Percentiles rank a stretch among this genome's conserved stretches.
phyloP scores from a whole-genome alignment of 768 basidiomycete species.

The Ephemerocybe angulata region DNA sequence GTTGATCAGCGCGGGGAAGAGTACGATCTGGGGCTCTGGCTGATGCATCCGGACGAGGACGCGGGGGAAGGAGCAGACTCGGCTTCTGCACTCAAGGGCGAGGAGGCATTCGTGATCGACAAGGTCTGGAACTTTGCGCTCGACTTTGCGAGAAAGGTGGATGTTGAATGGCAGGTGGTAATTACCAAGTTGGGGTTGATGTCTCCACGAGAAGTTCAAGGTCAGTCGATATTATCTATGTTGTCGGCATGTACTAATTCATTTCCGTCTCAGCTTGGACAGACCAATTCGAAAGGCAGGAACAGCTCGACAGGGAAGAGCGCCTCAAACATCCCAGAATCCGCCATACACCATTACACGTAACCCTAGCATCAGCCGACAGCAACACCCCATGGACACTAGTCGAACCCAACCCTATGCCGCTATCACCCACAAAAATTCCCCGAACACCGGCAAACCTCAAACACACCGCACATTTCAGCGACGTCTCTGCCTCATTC shows the following conservation, averaged over 20 bases:
- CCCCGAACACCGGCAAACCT: constrained; percentile 19
- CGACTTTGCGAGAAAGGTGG: constrained; percentile 58
- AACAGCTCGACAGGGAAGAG: constrained; percentile 22
- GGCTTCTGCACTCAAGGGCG: constrained; percentile 12
- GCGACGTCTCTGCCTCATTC: constrained; percentile 10
- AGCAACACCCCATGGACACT: constrained; percentile 59
- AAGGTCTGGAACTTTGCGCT: constrained; percentile 71
- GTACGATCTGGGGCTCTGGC: constrained; percentile 65
- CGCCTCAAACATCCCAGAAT: too few species aligned
- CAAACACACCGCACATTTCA: constrained; percentile 20
- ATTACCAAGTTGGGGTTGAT: constrained; percentile 67
- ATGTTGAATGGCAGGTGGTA: constrained; percentile 78
- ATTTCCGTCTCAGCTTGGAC: constrained; percentile 57
- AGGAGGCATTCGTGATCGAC: constrained; percentile 48
- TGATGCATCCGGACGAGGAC: constrained; percentile 43
- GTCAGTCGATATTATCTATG: constrained; percentile 39
- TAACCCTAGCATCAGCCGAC: constrained; percentile 60
- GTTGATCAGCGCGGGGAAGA: constrained; percentile 78
- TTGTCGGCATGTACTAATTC: constrained; percentile 4
- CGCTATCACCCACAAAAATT: constrained; percentile 18
- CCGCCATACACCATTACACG: constrained; percentile 53
- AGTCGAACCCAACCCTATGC: constrained; percentile 28
- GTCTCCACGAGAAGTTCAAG: constrained; percentile 55
- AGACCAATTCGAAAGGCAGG: constrained; percentile 37
- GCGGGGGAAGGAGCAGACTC: constrained; percentile 25